A percentile compares a stretch with the other conserved stretches of the same genome.
These are phyloP conservation scores for Naumovozyma baii DNA, from an alignment of 805 yeast genomes.

Conservation along the genomic window DNA sequence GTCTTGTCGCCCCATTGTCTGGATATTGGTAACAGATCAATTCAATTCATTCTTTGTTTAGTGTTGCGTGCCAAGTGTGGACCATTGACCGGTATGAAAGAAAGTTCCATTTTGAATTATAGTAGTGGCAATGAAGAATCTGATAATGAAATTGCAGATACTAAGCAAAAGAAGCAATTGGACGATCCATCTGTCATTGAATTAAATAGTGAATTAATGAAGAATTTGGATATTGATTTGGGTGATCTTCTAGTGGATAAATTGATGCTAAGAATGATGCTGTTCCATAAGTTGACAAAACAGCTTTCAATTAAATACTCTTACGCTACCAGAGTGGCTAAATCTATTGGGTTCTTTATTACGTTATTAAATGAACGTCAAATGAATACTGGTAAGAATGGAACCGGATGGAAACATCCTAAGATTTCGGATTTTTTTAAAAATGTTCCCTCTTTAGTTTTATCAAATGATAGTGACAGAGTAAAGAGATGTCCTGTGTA, in stretches of 20 bases:
- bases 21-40: slow-evolving; percentile 46
- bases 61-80: slow-evolving; percentile 41
- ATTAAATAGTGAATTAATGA: slow-evolving; percentile 19
- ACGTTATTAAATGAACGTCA: slow-evolving; percentile 24
- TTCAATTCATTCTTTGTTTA: slow-evolving; percentile 49
- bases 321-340: slow-evolving; percentile 59
- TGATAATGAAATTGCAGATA: slow-evolving; percentile 8
- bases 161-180: slow-evolving; percentile 9
- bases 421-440: slow-evolving; percentile 24
- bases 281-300: slow-evolving; percentile 34
- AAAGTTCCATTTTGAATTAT: slow-evolving; percentile 17
- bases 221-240: slow-evolving; percentile 30
- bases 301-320: slow-evolving; percentile 48
- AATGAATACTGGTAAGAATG: slow-evolving; percentile 1
- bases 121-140: slow-evolving; percentile 25
- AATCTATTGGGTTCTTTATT: slow-evolving; percentile 41
- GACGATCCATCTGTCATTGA: slow-evolving; percentile 15
- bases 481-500: slow-evolving; percentile 31
- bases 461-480: slow-evolving; percentile 28
- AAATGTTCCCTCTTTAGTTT: slow-evolving; percentile 27
- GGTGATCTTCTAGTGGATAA: slow-evolving; percentile 33
- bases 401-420: slow-evolving; percentile 16
- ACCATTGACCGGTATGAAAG: slow-evolving; percentile 31
- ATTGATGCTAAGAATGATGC: slow-evolving; percentile 34
- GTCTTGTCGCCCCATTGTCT: slow-evolving; percentile 41